Base-by-base conservation (phyloP, 1,139 yeast species). In the Candida neerlandica region DNA sequence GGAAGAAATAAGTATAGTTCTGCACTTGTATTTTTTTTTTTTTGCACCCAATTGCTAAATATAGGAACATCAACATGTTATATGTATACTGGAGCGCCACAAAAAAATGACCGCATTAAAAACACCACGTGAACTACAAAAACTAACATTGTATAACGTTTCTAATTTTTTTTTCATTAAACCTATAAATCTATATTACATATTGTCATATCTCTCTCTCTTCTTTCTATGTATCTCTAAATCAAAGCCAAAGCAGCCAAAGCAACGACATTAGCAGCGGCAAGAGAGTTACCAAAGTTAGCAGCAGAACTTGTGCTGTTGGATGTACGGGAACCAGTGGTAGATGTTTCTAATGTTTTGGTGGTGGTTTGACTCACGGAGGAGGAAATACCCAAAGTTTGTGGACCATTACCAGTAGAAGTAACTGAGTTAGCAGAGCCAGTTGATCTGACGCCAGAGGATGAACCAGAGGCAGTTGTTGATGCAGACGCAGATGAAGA, bases 181-280 rank as follows among this genome's bases (percentile, higher is more conserved):
- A 33, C 37, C 37, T 33, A 33, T 33, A 33, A 4, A 29, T 11
- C 33, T 11, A 7, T 11, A 23, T 23, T 23, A 23, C 27, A 23
- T 6, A 7, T 7, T 2, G 9, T 23, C 9, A 23, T 23, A 2
- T 23, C 27, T 23, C 5, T 23, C 27, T 23, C 27, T 23, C 27
- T n/a, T n/a, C n/a, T n/a, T n/a, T 30, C 38, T 33, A 37, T 43
- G 29, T 10, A 12, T 4, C 15, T 41, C 37, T 46, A 46, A 35
- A 46, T 35, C 41, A 46, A 41, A 29, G 45, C 48, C 15, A 44
- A 39, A 29, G 47, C 47, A 38, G 43, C 47, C 14, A 44, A 38
- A 7, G 38, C 43, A 38, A 38, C 39, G n/a, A 30, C 39, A 16
- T 38, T 39, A 27, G 35, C 43, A 29, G 43, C 47, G 2, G 29